phyloP scores from a whole-genome alignment of 257 asterid species.

The Lycium barbarum region DNA sequence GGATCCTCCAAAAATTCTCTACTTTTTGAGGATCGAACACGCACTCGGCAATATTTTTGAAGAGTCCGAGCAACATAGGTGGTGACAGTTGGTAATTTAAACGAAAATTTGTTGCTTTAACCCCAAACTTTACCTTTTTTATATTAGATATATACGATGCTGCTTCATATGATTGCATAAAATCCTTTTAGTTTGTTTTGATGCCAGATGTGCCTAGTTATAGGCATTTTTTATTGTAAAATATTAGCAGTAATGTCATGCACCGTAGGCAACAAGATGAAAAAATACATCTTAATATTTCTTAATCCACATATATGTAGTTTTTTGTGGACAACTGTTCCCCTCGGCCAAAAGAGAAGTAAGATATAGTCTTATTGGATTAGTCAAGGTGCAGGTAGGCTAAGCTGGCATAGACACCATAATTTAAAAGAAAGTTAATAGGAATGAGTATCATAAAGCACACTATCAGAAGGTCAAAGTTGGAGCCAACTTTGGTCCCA shows the following conservation, averaged over 20 bases:
- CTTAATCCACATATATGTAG: background rate
- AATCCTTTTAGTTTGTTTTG: background rate
- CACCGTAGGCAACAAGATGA: background rate
- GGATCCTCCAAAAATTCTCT: background rate
- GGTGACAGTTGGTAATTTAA: background rate
- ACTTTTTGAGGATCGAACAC: background rate
- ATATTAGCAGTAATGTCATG: constrained; percentile 1
- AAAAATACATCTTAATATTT: background rate
- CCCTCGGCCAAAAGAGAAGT: constrained; percentile 18
- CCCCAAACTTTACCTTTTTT: background rate
- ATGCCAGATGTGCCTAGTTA: background rate
- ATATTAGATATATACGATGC: constrained; percentile 2
- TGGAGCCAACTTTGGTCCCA: background rate
- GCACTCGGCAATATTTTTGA: background rate
- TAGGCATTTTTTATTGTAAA: background rate
- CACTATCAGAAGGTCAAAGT: constrained; percentile 22
- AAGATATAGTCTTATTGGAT: background rate
- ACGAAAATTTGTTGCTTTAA: background rate
- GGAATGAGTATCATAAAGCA: background rate
- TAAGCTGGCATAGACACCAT: constrained; percentile 18
- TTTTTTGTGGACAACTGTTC: constrained; percentile 4
- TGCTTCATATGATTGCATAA: constrained; percentile 15
- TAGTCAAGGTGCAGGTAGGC: background rate
- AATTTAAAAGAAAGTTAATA: background rate
- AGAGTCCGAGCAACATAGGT: background rate